Base-by-base conservation (phyloP, 331 rosid genomes). In the Telfairia occidentalis region DNA sequence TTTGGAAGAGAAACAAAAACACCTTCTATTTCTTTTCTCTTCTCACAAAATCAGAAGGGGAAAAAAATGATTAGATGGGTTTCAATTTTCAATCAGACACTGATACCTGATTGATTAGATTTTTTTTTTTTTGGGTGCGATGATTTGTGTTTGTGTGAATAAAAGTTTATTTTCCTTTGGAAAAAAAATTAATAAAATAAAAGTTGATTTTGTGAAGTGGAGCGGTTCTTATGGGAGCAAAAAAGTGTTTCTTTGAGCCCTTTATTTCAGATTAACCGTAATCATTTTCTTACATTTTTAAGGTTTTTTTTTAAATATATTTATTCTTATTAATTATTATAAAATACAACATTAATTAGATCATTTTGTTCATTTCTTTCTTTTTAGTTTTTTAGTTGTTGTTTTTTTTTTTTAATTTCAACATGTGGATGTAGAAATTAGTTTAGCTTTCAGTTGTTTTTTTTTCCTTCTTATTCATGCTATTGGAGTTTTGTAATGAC, bases 161-260 rank as follows among this genome's bases (percentile, higher is more conserved):
- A n/a, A n/a, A n/a, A n/a, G n/a, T n/a, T n/a, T n/a, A n/a, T n/a
- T n/a, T n/a, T n/a, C n/a, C n/a, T n/a, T n/a, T n/a, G n/a, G n/a
- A n/a, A n/a, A n/a, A n/a, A n/a, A n/a, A n/a, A n/a, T n/a, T n/a
- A n/a, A n/a, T n/a, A n/a, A n/a, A n/a, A 46, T 70, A 12, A 70
- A 45, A 46, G 58, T 45, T 45, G 7, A 45, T 70, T 46, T 70
- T 46, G 59, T 45, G 75, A 46, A 71, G 75, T 71, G 58, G 43
- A 46, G 75, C 75, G 75, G 13, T 71, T 46, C 52, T 71, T 46
- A 16, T 28, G 75, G 57, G 58, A 13, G 75, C 9, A 46, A 70
- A 70, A 70, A 46, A 0, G 38, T 26, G 75, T 70, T 45, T 42
- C 29, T 12, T 70, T 45, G 8, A 9, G 18, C 42, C 58, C 75